A percentile compares a stretch with the other conserved stretches of the same genome.
Evolutionary conservation across 768 basidiomycete genomes (phyloP).

Genomic region (Russula earlei): DNA sequence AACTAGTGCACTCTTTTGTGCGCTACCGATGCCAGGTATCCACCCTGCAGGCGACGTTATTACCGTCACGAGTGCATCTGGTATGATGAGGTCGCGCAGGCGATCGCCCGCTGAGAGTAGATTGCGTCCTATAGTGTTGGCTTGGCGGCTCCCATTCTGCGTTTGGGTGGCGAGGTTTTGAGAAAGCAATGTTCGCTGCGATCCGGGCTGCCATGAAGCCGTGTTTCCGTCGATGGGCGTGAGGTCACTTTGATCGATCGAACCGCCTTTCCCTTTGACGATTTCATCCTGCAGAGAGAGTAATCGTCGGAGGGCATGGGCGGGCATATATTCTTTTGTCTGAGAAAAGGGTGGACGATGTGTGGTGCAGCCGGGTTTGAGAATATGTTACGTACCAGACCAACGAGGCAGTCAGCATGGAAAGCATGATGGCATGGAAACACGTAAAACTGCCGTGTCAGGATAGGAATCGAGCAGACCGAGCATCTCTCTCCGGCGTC

Average conservation of each 20-base stretch:
- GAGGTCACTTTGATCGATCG: constrained; percentile 26
- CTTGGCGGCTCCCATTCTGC: constrained; percentile 55
- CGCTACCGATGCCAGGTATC: constrained; percentile 58
- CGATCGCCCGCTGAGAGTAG: constrained; percentile 84
- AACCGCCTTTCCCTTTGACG: constrained; percentile 40
- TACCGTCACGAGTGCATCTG: constrained; percentile 82
- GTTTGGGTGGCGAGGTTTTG: constrained; percentile 54
- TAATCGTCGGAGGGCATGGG: constrained; percentile 75
- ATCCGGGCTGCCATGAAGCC: constrained; percentile 35
- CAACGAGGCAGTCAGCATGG: constrained; percentile 95
- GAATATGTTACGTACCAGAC: constrained; percentile 52
- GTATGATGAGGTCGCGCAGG: constrained; percentile 84
- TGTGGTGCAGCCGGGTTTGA: background rate
- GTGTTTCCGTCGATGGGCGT: constrained; percentile 9
- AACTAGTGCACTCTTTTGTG: constrained; percentile 34
- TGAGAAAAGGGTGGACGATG: constrained; percentile 27
- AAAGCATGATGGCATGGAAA: constrained; percentile 98
- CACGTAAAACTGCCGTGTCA: constrained; percentile 92
- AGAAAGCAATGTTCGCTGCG: constrained; percentile 63
- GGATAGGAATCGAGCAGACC: constrained; percentile 61
- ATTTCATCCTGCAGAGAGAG: constrained; percentile 79
- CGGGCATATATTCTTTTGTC: constrained; percentile 88
- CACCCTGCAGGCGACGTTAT: constrained; percentile 64
- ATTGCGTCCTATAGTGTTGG: constrained; percentile 64
- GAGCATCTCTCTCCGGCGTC: constrained; percentile 83